Evolutionary conservation across 805 yeast species (phyloP), one percentile per base, ranked within the genome.

Genomic region (Ogataea pini): DNA sequence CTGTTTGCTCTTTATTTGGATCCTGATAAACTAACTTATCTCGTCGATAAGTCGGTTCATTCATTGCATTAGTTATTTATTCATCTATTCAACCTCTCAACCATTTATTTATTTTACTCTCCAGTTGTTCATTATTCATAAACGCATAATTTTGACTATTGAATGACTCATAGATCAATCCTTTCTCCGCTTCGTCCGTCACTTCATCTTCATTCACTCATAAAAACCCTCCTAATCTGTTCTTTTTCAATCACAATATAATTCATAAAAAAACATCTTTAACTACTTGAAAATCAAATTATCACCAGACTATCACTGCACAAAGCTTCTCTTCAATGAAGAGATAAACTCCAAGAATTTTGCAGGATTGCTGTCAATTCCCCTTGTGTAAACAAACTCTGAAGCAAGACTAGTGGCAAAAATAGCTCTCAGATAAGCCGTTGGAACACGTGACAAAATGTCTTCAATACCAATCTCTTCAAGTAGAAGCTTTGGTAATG

Each of bases 321-420:
- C 44, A 27, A 58, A 60, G 29, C 53, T 73, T 64, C 72, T 83
- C 65, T 81, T 80, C 49, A 80, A 68, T 36, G 76, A 72, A 39
- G 85, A 79, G 52, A 84, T 80, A 60, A 78, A 85, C 61, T 83
- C 89, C 65, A 85, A 77, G 69, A 85, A 85, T 57, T 76, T 82
- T 46, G 89, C 89, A 25, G 88, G 95, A 67, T 89, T 88, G 39
- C 92, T 82, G 52, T 81, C 88, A 50, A 82, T 74, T 47, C 97
- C 97, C 62, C 84, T 77, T 22, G 86, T 75, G 69, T 90, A 90
- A 46, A 90, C 95, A 68, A 86, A 90, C 40, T 85, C 77, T 40
- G 96, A 86, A 9, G 96, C 90, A 59, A 90, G 75, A 62, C 82
- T 85, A 29, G 94, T 85, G 38, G 96, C 95, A 63, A 92, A 87